Percentiles rank a stretch among this genome's conserved stretches.
Evolutionary conservation across 345 rosid species (phyloP).

Genomic region (Populus tremula): DNA sequence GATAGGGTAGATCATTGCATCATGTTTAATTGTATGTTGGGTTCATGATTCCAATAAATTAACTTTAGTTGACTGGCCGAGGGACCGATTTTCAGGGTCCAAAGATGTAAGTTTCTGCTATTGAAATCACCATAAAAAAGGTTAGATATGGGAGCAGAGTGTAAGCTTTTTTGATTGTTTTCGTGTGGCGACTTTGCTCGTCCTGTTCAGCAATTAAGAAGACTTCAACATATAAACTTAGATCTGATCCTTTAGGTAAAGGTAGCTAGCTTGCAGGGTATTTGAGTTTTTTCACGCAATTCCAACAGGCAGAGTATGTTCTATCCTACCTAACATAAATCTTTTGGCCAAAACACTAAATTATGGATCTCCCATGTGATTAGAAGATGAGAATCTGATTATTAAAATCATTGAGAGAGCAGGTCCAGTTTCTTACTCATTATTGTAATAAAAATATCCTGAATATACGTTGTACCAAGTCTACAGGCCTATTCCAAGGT

Average conservation of each 20-base stretch:
- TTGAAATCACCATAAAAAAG: background rate
- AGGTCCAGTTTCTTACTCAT: conserved; percentile 17
- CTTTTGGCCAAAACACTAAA: conserved; percentile 10
- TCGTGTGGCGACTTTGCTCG: conserved; percentile 22
- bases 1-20: conserved; percentile 23
- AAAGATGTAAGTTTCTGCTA: background rate
- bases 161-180: conserved; percentile 14
- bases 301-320: conserved; percentile 30
- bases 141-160: background rate
- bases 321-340: conserved; percentile 48
- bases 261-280: background rate
- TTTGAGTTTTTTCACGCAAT: conserved; percentile 22
- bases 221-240: conserved; percentile 19
- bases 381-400: conserved; percentile 23
- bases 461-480: background rate
- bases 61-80: conserved; percentile 8
- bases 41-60: conserved; percentile 21
- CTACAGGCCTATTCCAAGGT: background rate
- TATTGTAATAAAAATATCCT: background rate
- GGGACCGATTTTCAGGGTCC: background rate
- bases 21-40: conserved; percentile 12
- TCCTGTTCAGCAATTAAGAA: conserved; percentile 23
- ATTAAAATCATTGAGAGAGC: conserved; percentile 12
- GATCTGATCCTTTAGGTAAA: conserved; percentile 16
- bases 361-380: conserved; percentile 31